Conservation (phyloP, 2,329 filamentous ascomycete species). For the Aureobasidium melanogenum region DNA sequence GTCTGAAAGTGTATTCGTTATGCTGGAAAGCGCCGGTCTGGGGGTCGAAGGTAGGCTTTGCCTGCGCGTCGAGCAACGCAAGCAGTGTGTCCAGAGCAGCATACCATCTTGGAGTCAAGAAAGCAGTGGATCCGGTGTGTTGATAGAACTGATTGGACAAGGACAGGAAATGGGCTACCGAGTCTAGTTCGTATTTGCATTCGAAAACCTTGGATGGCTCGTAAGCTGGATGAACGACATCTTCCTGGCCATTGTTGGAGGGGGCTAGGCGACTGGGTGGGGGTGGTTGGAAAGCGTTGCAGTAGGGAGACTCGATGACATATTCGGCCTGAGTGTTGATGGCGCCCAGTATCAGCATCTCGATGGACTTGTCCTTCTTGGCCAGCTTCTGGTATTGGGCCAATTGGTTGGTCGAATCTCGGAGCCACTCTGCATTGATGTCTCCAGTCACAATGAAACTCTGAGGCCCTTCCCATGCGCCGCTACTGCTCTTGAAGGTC, state of each 20-base stretch:
- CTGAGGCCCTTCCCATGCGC: constrained; percentile 73
- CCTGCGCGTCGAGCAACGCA: constrained; percentile 67
- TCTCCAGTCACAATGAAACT: constrained; percentile 91
- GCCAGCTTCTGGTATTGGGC: constrained; percentile 81
- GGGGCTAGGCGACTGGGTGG: constrained; percentile 66
- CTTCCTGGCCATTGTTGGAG: constrained; percentile 70
- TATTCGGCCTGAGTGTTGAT: constrained; percentile 96
- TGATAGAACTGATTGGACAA: constrained; percentile 80
- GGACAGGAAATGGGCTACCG: constrained; percentile 81
- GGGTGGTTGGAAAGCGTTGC: constrained; percentile 96
- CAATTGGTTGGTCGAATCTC: constrained; percentile 89
- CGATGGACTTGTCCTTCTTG: constrained; percentile 68
- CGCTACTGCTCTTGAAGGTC: constrained; percentile 38
- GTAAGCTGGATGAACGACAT: constrained; percentile 77
- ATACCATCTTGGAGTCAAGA: constrained; percentile 71
- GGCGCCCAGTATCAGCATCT: constrained; percentile 75
- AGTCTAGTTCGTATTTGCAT: constrained; percentile 98
- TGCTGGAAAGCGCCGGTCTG: constrained; percentile 53
- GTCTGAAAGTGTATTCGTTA: constrained; percentile 83
- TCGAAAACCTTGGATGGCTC: constrained; percentile 84
- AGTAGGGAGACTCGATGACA: constrained; percentile 90
- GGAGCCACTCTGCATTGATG: constrained; percentile 86
- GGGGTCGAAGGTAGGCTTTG: constrained; percentile 68
- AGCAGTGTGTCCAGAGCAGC: constrained; percentile 67
- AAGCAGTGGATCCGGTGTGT: constrained; percentile 67